Percentiles rank a stretch among this genome's conserved stretches.
Conservation (phyloP, 1,139 yeast genomes). For the Diutina ranongensis region DNA sequence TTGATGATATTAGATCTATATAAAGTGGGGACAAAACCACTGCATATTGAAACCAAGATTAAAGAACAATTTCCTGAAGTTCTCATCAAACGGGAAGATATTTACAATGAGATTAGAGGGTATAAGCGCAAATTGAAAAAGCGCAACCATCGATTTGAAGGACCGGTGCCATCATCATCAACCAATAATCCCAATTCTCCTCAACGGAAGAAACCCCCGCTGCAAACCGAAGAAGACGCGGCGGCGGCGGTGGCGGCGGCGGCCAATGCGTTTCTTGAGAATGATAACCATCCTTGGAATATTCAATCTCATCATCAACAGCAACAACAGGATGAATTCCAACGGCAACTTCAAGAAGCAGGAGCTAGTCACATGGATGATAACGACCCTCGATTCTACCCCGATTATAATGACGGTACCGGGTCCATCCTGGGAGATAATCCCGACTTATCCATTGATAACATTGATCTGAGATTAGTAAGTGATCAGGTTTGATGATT, state of each 20-base stretch:
- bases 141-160: slow-evolving; percentile 15
- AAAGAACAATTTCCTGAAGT: slow-evolving; percentile 44
- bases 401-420: not conserved
- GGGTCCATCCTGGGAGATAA: slow-evolving; percentile 11
- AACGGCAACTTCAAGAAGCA: slow-evolving; percentile 27
- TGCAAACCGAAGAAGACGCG: slow-evolving; percentile 19
- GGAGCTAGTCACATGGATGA: slow-evolving; percentile 14
- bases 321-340: slow-evolving; percentile 26
- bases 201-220: slow-evolving; percentile 16
- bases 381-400: slow-evolving; percentile 4
- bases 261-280: slow-evolving; percentile 3
- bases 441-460: slow-evolving; percentile 33
- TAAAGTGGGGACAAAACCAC: slow-evolving; percentile 48
- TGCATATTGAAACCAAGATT: slow-evolving; percentile 41
- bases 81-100: slow-evolving; percentile 45
- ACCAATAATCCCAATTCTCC: not conserved
- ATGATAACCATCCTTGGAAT: not conserved
- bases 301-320: slow-evolving; percentile 20
- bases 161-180: slow-evolving; percentile 7
- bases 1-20: slow-evolving; percentile 41
- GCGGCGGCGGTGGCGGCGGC: slow-evolving; percentile 6
- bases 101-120: slow-evolving; percentile 48
- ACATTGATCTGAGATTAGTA: slow-evolving; percentile 36
- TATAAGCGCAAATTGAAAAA: slow-evolving; percentile 41
- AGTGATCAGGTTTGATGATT: slow-evolving; percentile 21